phyloP scores from a whole-genome alignment of 208 protist species.

The Porcisia hertigi region DNA sequence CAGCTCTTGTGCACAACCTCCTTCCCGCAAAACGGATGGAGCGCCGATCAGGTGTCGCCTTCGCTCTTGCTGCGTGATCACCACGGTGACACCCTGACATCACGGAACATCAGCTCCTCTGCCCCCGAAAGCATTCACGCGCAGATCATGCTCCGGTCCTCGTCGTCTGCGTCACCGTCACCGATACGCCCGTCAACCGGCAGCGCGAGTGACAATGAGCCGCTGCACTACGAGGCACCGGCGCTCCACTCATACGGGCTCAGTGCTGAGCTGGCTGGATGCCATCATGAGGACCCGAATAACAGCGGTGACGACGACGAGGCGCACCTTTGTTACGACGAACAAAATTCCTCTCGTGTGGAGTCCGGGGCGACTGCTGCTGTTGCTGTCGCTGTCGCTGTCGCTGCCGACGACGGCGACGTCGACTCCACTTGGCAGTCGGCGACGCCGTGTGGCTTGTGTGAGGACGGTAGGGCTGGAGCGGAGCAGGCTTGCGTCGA shows the following conservation, averaged over 20 bases:
- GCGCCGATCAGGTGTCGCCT: neutral
- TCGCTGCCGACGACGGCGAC: too few relatives aligned
- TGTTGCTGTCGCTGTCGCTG: neutral
- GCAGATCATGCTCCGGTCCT: neutral
- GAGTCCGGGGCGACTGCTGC: neutral
- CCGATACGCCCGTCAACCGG: constrained; percentile 7
- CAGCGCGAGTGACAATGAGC: constrained; percentile 2
- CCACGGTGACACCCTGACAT: neutral
- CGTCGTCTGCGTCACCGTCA: constrained; percentile 8
- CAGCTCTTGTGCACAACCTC: neutral
- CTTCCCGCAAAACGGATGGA: neutral
- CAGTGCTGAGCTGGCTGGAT: neutral
- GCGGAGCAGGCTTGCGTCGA: constrained; percentile 7
- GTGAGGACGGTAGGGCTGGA: neutral
- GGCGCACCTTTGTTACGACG: constrained; percentile 19
- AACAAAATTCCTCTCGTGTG: neutral
- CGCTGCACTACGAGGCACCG: neutral
- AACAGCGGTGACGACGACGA: constrained; percentile 9
- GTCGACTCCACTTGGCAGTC: constrained; percentile 10
- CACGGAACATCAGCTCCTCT: neutral
- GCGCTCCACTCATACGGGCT: neutral
- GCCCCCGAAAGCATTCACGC: neutral
- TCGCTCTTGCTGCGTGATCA: neutral
- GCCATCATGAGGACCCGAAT: neutral
- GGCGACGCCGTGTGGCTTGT: neutral